Percentiles rank a stretch among this genome's conserved stretches.
Evolutionary conservation across 345 rosid species (phyloP).

Genomic region (Sonneratia alba): DNA sequence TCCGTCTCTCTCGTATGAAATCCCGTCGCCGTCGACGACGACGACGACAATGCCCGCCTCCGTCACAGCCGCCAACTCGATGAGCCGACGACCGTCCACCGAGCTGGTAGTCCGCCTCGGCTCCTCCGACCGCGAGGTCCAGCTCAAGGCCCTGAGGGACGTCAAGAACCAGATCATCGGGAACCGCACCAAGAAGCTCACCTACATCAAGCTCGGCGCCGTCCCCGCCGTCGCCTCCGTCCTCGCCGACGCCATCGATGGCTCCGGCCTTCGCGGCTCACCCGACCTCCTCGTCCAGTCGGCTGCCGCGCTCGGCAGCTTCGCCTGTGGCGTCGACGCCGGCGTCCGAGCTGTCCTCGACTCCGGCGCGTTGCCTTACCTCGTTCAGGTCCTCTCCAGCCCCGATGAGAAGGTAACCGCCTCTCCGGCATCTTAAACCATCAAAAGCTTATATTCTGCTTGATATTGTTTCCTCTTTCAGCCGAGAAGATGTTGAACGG

Average conservation of each 20-base stretch:
- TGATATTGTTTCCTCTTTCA: not conserved
- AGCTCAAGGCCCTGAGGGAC: slow-evolving; percentile 77
- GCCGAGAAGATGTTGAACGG: slow-evolving; percentile 1
- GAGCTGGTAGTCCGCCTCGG: slow-evolving; percentile 50
- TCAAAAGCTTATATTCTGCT: not conserved
- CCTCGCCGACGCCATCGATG: slow-evolving; percentile 32
- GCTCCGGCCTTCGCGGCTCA: not conserved
- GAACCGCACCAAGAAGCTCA: slow-evolving; percentile 78
- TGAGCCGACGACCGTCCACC: slow-evolving; percentile 18
- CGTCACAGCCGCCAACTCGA: slow-evolving; percentile 20
- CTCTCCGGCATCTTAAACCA: not conserved
- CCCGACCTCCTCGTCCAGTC: slow-evolving; percentile 66
- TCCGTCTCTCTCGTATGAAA: slow-evolving; percentile 6
- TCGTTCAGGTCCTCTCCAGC: slow-evolving; percentile 48
- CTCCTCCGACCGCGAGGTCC: slow-evolving; percentile 51
- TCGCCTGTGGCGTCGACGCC: slow-evolving; percentile 86
- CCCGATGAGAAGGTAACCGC: slow-evolving; percentile 51
- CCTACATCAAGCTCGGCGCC: slow-evolving; percentile 73
- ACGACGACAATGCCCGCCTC: slow-evolving; percentile 41
- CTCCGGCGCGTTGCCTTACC: slow-evolving; percentile 57
- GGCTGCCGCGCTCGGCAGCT: slow-evolving; percentile 81
- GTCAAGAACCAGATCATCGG: slow-evolving; percentile 90
- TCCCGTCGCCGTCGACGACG: slow-evolving; percentile 9
- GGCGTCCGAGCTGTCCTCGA: slow-evolving; percentile 77
- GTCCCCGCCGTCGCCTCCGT: slow-evolving; percentile 63